Conservation (phyloP, 768 basidiomycete species). For the Podaxis sp. region DNA sequence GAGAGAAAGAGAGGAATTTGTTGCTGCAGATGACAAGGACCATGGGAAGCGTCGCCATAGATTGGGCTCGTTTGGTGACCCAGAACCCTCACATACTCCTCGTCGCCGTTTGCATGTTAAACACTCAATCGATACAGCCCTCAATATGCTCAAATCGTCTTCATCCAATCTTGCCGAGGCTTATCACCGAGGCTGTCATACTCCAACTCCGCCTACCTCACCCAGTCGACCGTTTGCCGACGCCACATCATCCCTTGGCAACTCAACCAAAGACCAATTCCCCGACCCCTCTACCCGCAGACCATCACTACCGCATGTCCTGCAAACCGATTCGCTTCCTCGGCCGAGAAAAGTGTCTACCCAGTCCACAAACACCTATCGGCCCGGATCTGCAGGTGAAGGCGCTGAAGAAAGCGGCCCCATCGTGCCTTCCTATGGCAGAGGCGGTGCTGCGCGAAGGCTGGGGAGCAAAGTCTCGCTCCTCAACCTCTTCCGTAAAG, state of each 20-base stretch:
- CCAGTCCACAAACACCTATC: slow-evolving; percentile 35
- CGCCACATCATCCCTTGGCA: slow-evolving; percentile 41
- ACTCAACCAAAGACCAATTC: slow-evolving; percentile 24
- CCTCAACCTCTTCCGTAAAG: slow-evolving; percentile 72
- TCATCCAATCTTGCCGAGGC: slow-evolving; percentile 30
- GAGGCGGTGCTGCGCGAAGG: slow-evolving; percentile 38
- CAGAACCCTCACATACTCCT: slow-evolving; percentile 29
- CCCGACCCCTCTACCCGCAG: slow-evolving; percentile 44
- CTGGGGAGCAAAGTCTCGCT: slow-evolving; percentile 73
- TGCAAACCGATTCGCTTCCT: slow-evolving; percentile 27
- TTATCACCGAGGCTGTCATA: slow-evolving; percentile 18
- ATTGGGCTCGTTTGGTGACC: slow-evolving; percentile 16
- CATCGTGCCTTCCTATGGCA: slow-evolving; percentile 27
- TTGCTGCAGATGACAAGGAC: slow-evolving; percentile 18
- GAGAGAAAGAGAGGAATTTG: slow-evolving; percentile 43
- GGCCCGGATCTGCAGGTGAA: slow-evolving; percentile 74
- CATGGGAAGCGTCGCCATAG: slow-evolving; percentile 4
- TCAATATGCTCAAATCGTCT: slow-evolving; percentile 48
- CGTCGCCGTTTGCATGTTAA: slow-evolving; percentile 67
- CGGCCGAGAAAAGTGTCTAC: slow-evolving; percentile 36
- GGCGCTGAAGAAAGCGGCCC: slow-evolving; percentile 49
- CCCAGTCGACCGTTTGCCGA: slow-evolving; percentile 42
- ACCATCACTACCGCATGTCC: slow-evolving; percentile 68
- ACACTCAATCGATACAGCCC: slow-evolving; percentile 73
- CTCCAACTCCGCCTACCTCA: slow-evolving; percentile 40